Evolutionary conservation across 768 basidiomycete genomes (phyloP).

Genomic region (Mycena capillaripes): DNA sequence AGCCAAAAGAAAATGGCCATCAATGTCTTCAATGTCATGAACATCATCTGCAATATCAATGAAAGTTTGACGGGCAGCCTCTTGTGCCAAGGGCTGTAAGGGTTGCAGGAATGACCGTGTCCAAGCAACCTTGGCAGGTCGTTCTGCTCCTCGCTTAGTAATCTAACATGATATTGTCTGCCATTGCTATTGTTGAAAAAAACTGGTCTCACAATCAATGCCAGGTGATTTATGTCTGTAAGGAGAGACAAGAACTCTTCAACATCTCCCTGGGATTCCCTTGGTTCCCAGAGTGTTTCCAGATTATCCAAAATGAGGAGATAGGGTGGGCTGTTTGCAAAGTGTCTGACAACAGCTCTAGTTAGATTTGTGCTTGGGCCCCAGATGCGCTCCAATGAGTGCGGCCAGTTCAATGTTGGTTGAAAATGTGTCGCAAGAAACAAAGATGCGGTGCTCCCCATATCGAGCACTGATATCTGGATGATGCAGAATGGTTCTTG

Average conservation of each 20-base stretch:
- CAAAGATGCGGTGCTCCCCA: neutral
- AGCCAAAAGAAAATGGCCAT: neutral
- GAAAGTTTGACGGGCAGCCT: neutral
- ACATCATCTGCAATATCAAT: neutral
- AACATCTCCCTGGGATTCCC: neutral
- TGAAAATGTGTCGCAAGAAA: neutral
- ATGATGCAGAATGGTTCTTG: neutral
- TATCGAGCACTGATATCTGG: neutral
- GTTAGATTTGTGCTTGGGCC: neutral
- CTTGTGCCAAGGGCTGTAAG: neutral
- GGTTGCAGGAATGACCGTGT: neutral
- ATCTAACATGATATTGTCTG: neutral
- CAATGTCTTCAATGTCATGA: neutral
- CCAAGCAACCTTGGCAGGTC: neutral
- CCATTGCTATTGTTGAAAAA: too few relatives aligned
- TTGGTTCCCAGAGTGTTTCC: neutral
- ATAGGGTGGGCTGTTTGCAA: neutral
- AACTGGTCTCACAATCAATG: neutral
- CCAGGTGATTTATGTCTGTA: neutral
- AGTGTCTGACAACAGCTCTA: neutral
- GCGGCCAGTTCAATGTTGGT: neutral
- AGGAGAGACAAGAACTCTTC: neutral
- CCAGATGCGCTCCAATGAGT: neutral
- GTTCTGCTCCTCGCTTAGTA: neutral
- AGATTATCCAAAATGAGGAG: neutral